phyloP scores from a whole-genome alignment of 768 basidiomycete genomes.

The Panaeolus cyanescens region DNA sequence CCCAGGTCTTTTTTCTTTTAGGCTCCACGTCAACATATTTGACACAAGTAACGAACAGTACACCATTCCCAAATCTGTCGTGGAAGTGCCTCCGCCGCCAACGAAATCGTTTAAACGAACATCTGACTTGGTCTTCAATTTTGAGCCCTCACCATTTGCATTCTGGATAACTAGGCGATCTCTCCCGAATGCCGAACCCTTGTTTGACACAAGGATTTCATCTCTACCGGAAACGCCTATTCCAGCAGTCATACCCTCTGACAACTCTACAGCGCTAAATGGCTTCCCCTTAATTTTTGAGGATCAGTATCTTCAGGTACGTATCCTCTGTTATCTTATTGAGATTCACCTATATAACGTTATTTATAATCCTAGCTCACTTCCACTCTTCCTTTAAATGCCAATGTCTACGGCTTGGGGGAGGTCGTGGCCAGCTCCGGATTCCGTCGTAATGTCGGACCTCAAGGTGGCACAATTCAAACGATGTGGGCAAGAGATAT shows the following conservation, averaged over 20 bases:
- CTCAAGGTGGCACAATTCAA: conserved; percentile 61
- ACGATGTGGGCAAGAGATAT: conserved; percentile 69
- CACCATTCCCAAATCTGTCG: conserved; percentile 55
- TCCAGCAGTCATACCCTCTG: conserved; percentile 50
- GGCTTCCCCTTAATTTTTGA: conserved; percentile 77
- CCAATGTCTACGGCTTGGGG: conserved; percentile 81
- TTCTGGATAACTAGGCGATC: conserved; percentile 81
- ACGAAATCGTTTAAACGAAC: conserved; percentile 32
- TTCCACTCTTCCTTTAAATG: conserved; percentile 61
- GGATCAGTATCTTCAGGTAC: conserved; percentile 75
- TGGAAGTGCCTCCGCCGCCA: conserved; percentile 40
- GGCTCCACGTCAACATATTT: conserved; percentile 69
- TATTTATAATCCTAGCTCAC: conserved; percentile 42
- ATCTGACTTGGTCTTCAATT: conserved; percentile 73
- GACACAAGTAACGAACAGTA: conserved; percentile 66
- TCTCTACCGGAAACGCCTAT: conserved; percentile 65
- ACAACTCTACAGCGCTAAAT: conserved; percentile 57
- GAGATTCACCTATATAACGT: neutral
- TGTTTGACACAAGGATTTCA: conserved; percentile 71
- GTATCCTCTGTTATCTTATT: conserved; percentile 17
- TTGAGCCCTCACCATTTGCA: conserved; percentile 63
- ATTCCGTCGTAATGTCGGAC: conserved; percentile 61
- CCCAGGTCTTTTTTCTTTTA: conserved; percentile 20
- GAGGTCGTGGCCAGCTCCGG: conserved; percentile 73
- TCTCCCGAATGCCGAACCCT: conserved; percentile 49